Conservation (phyloP, 441 rosid species). For the Hura crepitans region DNA sequence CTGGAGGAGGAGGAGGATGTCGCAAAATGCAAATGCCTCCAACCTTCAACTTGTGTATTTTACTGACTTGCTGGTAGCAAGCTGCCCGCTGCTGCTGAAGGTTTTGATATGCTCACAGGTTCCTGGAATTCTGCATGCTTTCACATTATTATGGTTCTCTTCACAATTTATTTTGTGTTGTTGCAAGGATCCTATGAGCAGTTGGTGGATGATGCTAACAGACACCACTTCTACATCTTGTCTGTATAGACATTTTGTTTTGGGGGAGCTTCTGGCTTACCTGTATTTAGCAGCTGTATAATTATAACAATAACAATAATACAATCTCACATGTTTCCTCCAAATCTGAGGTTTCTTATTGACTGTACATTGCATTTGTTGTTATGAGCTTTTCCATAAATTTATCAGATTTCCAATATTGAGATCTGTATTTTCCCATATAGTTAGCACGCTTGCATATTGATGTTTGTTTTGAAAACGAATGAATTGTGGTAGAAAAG, state of each 20-base stretch:
- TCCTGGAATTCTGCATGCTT: constrained; percentile 17
- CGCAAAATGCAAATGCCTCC: constrained; percentile 14
- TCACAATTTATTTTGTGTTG: neutral
- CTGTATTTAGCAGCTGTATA: constrained; percentile 14
- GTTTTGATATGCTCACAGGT: constrained; percentile 15
- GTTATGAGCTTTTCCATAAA: neutral
- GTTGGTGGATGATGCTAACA: neutral
- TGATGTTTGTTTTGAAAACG: too few relatives aligned
- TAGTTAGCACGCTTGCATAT: too few relatives aligned
- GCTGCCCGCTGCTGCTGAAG: constrained; percentile 11
- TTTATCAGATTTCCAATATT: too few relatives aligned
- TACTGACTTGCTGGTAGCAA: constrained; percentile 25
- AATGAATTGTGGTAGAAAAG: too few relatives aligned
- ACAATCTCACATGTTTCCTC: neutral
- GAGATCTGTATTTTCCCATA: too few relatives aligned
- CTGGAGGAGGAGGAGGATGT: constrained; percentile 23
- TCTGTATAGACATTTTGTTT: constrained; percentile 20
- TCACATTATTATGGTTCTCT: constrained; percentile 14
- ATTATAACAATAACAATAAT: neutral
- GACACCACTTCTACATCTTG: neutral
- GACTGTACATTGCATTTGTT: neutral
- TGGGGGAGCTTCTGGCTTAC: constrained; percentile 10
- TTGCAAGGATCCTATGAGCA: constrained; percentile 8
- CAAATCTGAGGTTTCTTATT: neutral
- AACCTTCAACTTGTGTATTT: constrained; percentile 30